Evolutionary conservation across 805 yeast species (phyloP), one percentile per base, ranked within the genome.

Genomic region (Teunomyces aglyptinius): DNA sequence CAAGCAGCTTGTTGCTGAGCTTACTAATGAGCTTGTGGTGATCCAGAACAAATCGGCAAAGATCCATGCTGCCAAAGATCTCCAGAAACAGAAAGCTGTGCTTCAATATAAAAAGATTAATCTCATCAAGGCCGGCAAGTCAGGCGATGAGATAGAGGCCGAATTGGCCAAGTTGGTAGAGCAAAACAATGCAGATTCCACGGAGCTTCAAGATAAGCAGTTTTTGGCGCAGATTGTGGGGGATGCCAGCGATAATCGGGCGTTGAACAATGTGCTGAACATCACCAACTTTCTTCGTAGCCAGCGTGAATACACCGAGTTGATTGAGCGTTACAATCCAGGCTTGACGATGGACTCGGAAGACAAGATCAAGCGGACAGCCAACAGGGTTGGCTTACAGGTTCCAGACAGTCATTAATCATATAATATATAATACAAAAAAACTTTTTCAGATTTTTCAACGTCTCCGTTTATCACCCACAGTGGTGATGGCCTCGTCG

Each of bases 241-340:
- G 5, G 45, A 39, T 11, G 55, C 54, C 16, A 59, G 58, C 4
- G 50, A 42, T 6, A 41, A 33, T 28, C 43, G 45, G 3, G 41
- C 44, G 15, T 50, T 45, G 55, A 53, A 65, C 28, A 82, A 83
- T 56, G 65, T 85, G 40, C 54, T 61, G n/a, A 90, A 87, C 58
- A 75, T 86, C 11, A 69, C 79, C 4, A 68, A 75, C 7, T 92
- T 81, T 60, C 68, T 92, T 44, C 72, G 75, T 43, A 80, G 84
- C 51, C 97, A 92, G 64, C 74, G 94, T 52, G 80, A 75, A 10
- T 92, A 89, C 67, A 82, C 81, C 49, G 91, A 84, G 53, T 73
- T 92, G 41, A 71, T 91, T 38, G 94, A 86, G 54, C 77, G 96
- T 54, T 94, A 92, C 65, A 89, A 91, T 58, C 92, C 96, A 3